phyloP scores from a whole-genome alignment of 73 alveolate species.

The Paramecium pentaurelia region DNA sequence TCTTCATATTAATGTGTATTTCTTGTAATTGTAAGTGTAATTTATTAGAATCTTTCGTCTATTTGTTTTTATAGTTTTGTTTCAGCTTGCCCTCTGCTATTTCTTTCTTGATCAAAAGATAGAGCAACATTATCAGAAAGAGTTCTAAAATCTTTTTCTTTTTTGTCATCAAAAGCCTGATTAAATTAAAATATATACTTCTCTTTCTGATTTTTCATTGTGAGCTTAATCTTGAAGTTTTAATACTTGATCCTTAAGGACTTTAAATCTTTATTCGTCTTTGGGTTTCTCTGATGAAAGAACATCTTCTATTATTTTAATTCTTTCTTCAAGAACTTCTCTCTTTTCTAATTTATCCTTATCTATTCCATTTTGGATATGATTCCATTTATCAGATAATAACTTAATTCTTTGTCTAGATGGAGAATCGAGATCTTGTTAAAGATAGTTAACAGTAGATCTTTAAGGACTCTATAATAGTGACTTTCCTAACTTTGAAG shows the following conservation, averaged over 20 bases:
- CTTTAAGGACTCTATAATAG: slow-evolving; percentile 22
- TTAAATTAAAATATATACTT: neutral
- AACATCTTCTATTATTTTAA: slow-evolving; percentile 43
- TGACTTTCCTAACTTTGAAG: neutral
- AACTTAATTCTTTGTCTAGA: slow-evolving; percentile 31
- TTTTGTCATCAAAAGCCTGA: slow-evolving; percentile 37
- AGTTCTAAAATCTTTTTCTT: slow-evolving; percentile 42
- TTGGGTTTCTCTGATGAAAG: slow-evolving; percentile 13
- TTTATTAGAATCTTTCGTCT: slow-evolving; percentile 10
- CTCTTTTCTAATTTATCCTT: slow-evolving; percentile 43
- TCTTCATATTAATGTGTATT: slow-evolving; percentile 37
- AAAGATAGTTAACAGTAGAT: slow-evolving; percentile 9
- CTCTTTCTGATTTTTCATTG: slow-evolving; percentile 35
- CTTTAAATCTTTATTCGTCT: slow-evolving; percentile 35
- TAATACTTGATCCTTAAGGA: slow-evolving; percentile 13
- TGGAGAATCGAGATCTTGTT: slow-evolving; percentile 26
- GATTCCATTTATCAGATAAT: slow-evolving; percentile 48
- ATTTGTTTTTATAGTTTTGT: neutral
- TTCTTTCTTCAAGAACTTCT: slow-evolving; percentile 42
- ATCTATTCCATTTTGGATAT: slow-evolving; percentile 46
- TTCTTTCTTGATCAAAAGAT: slow-evolving; percentile 24
- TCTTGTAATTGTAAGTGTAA: neutral
- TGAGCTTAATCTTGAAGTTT: slow-evolving; percentile 20
- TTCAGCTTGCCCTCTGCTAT: slow-evolving; percentile 6
- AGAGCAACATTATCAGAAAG: slow-evolving; percentile 18